Base-by-base conservation (phyloP, 2,329 filamentous ascomycete genomes). In the Bertia moriformis region DNA sequence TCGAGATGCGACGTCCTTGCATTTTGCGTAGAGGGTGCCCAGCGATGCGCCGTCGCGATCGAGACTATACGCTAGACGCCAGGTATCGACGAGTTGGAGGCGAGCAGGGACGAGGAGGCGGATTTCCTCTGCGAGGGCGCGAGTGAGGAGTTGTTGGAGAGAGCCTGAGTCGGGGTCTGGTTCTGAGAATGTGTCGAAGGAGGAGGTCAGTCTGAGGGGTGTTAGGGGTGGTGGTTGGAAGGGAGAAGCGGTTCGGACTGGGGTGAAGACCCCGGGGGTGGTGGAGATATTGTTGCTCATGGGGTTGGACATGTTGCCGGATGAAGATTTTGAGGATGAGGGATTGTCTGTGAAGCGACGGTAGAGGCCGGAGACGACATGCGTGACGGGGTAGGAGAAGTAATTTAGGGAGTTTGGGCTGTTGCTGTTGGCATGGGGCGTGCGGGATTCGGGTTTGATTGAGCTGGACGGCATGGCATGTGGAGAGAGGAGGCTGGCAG, bases 221-320 rank as follows among this genome's bases (percentile, higher is more conserved):
- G 77, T 78, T 38, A 83, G 63, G 0, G 79, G 79, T 3, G 79
- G 79, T 2, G 79, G 78, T 54, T 82, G 77, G 54, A 83, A 83
- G 4, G 78, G 78, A 2, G 72, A 78, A 4, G 66, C 66, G 42
- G 64, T 69, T 45, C 77, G 67, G 29, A 66, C 55, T 38, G 59
- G 56, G 32, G 58, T 48, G 52, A 60, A 58, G 38, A 48, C 45
- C 20, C 41, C 41, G 32, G 32, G 15, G 32, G 32, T 10, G 7
- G 32, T 12, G 12, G 32, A 10, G 24, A 10, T 10, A n/a, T n/a
- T 29, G 24, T 29, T 29, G 24, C 24, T 29, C 10, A 10, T 29
- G 24, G 10, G 10, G 24, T 29, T 29, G 24, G 10, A 14, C 22
- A 27, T 7, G 32, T 17, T 35, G 41, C 39, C 4, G 45, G 40